Evolutionary conservation across 2,329 filamentous ascomycete genomes (phyloP).

Genomic region (Pseudogymnoascus sp.): DNA sequence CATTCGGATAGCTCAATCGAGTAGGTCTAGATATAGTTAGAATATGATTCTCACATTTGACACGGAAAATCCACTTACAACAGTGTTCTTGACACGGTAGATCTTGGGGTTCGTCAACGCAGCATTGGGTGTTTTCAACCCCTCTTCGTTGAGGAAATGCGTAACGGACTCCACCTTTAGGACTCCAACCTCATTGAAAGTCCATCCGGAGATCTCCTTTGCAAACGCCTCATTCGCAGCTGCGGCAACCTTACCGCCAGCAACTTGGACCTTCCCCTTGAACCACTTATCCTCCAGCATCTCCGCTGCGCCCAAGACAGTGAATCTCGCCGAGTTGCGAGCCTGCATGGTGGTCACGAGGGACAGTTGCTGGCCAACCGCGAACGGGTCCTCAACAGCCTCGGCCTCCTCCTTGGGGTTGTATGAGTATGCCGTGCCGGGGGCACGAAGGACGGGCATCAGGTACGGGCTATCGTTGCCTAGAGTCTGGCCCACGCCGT

Average conservation of each 20-base stretch:
- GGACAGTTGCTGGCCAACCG: slow-evolving; percentile 71
- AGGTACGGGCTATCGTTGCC: slow-evolving; percentile 68
- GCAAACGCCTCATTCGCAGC: slow-evolving; percentile 80
- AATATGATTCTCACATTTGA: neutral
- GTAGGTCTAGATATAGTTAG: slow-evolving; percentile 15
- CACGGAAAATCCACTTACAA: slow-evolving; percentile 52
- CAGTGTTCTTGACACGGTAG: slow-evolving; percentile 93
- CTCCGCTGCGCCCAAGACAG: slow-evolving; percentile 77
- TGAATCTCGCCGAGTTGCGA: slow-evolving; percentile 84
- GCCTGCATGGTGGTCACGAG: slow-evolving; percentile 84
- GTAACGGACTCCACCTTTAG: slow-evolving; percentile 74
- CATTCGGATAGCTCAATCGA: slow-evolving; percentile 82
- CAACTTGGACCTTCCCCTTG: slow-evolving; percentile 59
- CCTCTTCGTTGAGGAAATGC: slow-evolving; percentile 58
- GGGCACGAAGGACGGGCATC: slow-evolving; percentile 72
- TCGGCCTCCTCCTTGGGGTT: slow-evolving; percentile 79
- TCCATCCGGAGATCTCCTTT: slow-evolving; percentile 80
- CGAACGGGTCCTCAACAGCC: slow-evolving; percentile 72
- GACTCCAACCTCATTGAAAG: slow-evolving; percentile 90
- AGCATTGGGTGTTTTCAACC: slow-evolving; percentile 38
- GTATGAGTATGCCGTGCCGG: slow-evolving; percentile 83
- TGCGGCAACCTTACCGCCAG: slow-evolving; percentile 37
- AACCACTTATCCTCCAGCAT: slow-evolving; percentile 87
- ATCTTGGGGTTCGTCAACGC: slow-evolving; percentile 64
- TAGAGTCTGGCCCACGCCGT: slow-evolving; percentile 70